These are phyloP conservation scores for Ustanciosporium gigantosporum DNA, from an alignment of 1,284 basidiomycete genomes.

Conservation along the genomic window DNA sequence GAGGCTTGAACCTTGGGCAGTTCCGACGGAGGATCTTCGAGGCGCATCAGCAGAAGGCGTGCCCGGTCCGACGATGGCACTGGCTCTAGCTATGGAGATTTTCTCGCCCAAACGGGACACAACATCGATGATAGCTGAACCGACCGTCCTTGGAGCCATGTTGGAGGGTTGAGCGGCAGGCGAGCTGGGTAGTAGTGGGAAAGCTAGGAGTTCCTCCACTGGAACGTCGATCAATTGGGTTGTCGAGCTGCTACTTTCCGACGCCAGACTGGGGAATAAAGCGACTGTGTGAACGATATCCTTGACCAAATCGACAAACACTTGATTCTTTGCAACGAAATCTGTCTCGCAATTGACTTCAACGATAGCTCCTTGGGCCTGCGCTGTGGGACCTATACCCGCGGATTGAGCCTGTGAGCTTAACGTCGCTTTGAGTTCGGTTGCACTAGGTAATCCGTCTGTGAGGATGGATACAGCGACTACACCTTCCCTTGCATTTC, in stretches of 20 bases:
- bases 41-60: conserved; percentile 47
- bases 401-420: conserved; percentile 61
- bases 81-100: conserved; percentile 76
- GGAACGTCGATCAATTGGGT: conserved; percentile 16
- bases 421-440: conserved; percentile 14
- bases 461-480: conserved; percentile 76
- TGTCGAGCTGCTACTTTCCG: not conserved
- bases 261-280: conserved; percentile 69
- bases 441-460: conserved; percentile 62
- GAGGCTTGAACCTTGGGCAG: conserved; percentile 6
- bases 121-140: conserved; percentile 74
- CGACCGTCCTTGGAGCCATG: conserved; percentile 67
- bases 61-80: conserved; percentile 69
- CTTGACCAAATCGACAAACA: conserved; percentile 76
- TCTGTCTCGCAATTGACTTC: conserved; percentile 97
- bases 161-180: conserved; percentile 54
- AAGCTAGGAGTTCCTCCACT: conserved; percentile 48
- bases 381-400: conserved; percentile 25
- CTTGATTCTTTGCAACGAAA: conserved; percentile 85
- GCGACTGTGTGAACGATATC: conserved; percentile 87
- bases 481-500: conserved; percentile 77
- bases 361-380: conserved; percentile 75
- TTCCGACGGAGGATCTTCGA: conserved; percentile 14
- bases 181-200: conserved; percentile 54
- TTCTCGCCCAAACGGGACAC: conserved; percentile 89